Evolutionary conservation across 345 rosid genomes (phyloP), one percentile per base, ranked within the genome.

Genomic region (Capsella bursapastoris): DNA sequence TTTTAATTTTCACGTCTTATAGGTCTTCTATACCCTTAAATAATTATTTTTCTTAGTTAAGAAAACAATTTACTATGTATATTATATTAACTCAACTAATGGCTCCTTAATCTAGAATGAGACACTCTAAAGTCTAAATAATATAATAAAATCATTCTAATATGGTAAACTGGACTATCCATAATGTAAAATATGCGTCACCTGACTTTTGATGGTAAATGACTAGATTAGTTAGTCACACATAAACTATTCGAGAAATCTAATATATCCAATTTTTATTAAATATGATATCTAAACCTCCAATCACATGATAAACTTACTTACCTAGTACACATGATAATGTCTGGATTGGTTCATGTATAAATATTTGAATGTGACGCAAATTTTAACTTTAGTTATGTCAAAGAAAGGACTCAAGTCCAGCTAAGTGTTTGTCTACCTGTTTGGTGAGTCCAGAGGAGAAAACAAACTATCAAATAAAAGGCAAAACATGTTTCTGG

Each of bases 401-500:
- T 16, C 34, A 72, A 22, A 8, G n/a, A 72, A 63, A 41, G 3
- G 56, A 8, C 47, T 62, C 32, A 10, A 65, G 65, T 47, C 41
- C 28, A 65, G 16, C 51, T 64, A 32, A 31, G 25, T 56, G 71
- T 56, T 65, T 64, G 64, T 53, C 59, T 51, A 61, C 70, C 12
- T 64, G 57, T 64, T 44, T 55, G 64, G 57, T 55, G 34, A 13
- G 57, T 56, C 31, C 38, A 32, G 31, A 55, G 25, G 28, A 56
- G 37, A 47, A 73, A 55, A 38, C 25, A 22, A 44, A 9, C 38
- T 64, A 64, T 45, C 64, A 64, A 64, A 56, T 57, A 73, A 53
- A 31, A 32, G 31, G 57, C 49, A 73, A 73, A 73, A 34, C 71
- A 73, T 73, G 57, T 64, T 57, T 64, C 64, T 55, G 70, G 47